Conservation (phyloP, 371 early-diverging fungal genomes). For the Mortierella sp. region DNA sequence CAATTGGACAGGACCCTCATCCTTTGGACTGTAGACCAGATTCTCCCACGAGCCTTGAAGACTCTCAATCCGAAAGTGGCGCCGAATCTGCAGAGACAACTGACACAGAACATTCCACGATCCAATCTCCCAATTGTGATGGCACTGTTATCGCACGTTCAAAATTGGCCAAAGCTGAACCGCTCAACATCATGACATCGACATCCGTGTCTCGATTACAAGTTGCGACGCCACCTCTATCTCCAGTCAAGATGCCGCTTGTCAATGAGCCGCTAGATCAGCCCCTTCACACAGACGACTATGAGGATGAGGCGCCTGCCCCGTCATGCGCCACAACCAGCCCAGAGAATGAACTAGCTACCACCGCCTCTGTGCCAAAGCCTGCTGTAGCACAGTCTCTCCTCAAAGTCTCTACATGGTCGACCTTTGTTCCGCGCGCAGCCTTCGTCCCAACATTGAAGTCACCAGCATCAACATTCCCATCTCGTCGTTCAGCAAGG, state of each 20-base stretch:
- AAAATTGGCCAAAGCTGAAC: slow-evolving; percentile 12
- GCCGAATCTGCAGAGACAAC: slow-evolving; percentile 18
- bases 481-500: background rate
- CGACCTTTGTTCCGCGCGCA: slow-evolving; percentile 29
- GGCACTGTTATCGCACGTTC: slow-evolving; percentile 2
- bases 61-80: slow-evolving; percentile 48
- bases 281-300: background rate
- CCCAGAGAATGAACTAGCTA: too few species aligned
- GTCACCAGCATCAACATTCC: background rate
- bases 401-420: slow-evolving; percentile 37
- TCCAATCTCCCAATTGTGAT: slow-evolving; percentile 7
- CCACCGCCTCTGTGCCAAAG: background rate
- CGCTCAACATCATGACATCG: slow-evolving; percentile 4
- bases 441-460: slow-evolving; percentile 30
- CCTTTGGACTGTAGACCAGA: slow-evolving; percentile 28
- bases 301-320: too few species aligned
- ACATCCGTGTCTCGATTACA: slow-evolving; percentile 27
- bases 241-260: slow-evolving; percentile 19
- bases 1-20: slow-evolving; percentile 1
- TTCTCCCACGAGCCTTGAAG: slow-evolving; percentile 48
- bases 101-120: slow-evolving; percentile 12
- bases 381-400: background rate
- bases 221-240: slow-evolving; percentile 47
- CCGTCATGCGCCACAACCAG: too few species aligned
- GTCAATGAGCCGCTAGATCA: background rate